Percentiles rank a stretch among this genome's conserved stretches.
phyloP scores from a whole-genome alignment of 306 rosid genomes.

The Begonia fuchsioides region DNA sequence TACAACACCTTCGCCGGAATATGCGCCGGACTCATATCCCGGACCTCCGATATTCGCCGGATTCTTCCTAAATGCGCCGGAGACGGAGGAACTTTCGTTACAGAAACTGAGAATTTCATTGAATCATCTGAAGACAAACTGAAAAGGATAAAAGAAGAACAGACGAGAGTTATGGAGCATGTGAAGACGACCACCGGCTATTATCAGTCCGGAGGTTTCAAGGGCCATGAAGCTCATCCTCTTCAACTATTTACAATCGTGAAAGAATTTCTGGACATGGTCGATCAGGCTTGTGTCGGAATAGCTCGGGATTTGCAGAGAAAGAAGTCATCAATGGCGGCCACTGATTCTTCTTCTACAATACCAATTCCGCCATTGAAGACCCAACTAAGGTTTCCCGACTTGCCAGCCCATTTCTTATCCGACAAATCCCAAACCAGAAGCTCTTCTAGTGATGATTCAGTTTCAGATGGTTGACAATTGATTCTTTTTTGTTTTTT shows the following conservation, averaged over 20 bases:
- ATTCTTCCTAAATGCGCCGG: conserved; percentile 25
- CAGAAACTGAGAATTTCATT: conserved; percentile 57
- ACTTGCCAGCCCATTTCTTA: conserved; percentile 31
- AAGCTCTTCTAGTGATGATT: conserved; percentile 23
- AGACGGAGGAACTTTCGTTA: conserved; percentile 43
- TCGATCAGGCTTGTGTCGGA: conserved; percentile 71
- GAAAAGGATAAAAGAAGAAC: conserved; percentile 30
- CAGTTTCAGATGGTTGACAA: conserved; percentile 21
- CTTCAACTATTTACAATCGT: conserved; percentile 63
- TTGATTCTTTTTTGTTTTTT: background rate
- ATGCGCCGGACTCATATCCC: conserved; percentile 33
- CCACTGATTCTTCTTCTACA: conserved; percentile 6
- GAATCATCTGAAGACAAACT: conserved; percentile 45
- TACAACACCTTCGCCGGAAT: conserved; percentile 31
- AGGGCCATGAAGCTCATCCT: conserved; percentile 34
- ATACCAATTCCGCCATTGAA: conserved; percentile 8
- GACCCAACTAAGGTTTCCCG: conserved; percentile 15
- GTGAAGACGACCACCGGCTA: conserved; percentile 57
- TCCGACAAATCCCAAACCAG: conserved; percentile 16
- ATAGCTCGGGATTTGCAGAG: conserved; percentile 52
- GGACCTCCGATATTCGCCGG: conserved; percentile 20
- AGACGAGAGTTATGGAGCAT: conserved; percentile 37
- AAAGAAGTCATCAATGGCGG: conserved; percentile 28
- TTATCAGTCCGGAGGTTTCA: conserved; percentile 60
- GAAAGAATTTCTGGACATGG: conserved; percentile 79